Evolutionary conservation across 495 filamentous ascomycete genomes (phyloP).

Genomic region (Hyaloscypha finlandica): DNA sequence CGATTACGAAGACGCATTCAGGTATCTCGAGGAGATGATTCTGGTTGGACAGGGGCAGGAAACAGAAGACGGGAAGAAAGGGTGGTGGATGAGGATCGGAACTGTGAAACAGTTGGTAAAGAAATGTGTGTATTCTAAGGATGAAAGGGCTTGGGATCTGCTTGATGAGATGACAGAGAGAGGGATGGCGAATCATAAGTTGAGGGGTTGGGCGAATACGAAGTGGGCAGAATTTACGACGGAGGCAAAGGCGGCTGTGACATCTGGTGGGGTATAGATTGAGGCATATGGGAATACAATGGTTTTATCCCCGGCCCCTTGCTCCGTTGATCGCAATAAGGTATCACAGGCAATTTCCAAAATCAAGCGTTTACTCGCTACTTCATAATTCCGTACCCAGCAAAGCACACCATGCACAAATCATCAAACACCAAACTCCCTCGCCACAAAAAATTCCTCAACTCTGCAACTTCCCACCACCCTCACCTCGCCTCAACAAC

Average conservation of each 20-base stretch:
- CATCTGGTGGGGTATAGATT: not conserved
- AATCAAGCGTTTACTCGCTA: too few relatives aligned
- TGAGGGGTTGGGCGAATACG: conserved; percentile 6
- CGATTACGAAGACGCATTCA: conserved; percentile 58
- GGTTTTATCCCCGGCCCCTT: not conserved
- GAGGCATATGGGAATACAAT: not conserved
- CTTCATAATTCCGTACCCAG: too few relatives aligned
- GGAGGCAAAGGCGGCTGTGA: not conserved
- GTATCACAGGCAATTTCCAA: not conserved
- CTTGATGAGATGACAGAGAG: conserved; percentile 25
- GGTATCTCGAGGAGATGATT: conserved; percentile 58
- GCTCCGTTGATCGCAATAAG: not conserved
- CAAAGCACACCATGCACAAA: too few relatives aligned
- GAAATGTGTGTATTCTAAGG: conserved; percentile 12
- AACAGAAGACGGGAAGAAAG: conserved; percentile 11
- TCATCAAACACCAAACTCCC: too few relatives aligned
- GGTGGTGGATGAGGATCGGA: conserved; percentile 32
- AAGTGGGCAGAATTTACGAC: not conserved
- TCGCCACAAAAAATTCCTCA: too few relatives aligned
- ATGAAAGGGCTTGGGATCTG: conserved; percentile 25
- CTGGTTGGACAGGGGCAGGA: conserved; percentile 19
- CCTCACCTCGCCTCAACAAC: not conserved
- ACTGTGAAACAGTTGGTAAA: conserved; percentile 22
- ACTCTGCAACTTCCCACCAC: too few relatives aligned
- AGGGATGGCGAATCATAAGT: conserved; percentile 10